Evolutionary conservation across 768 basidiomycete genomes (phyloP).

Genomic region (Russula earlei): DNA sequence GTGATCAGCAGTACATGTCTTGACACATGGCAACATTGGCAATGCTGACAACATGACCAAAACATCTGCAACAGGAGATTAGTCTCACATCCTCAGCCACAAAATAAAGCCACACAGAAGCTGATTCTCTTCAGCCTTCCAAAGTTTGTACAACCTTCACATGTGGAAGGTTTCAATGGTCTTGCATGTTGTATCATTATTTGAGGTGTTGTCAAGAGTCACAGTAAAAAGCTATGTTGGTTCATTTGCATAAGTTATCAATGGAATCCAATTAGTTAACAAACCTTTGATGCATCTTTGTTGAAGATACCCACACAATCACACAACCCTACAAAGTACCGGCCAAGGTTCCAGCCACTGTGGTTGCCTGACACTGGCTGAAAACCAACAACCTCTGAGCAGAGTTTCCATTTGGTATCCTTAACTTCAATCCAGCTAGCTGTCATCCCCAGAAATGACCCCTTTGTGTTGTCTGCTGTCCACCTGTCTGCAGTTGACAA

Average conservation of each 20-base stretch:
- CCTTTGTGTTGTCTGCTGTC: slow-evolving; percentile 21
- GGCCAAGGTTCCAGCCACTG: slow-evolving; percentile 24
- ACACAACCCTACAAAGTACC: slow-evolving; percentile 23
- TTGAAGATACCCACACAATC: slow-evolving; percentile 24
- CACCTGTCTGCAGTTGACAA: slow-evolving; percentile 18
- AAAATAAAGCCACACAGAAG: background rate
- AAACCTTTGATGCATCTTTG: slow-evolving; percentile 21
- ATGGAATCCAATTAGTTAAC: background rate
- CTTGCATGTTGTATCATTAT: background rate
- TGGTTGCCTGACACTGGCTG: slow-evolving; percentile 22
- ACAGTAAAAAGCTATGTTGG: background rate
- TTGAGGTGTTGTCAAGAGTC: background rate
- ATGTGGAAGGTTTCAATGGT: background rate
- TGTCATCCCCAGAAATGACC: slow-evolving; percentile 20
- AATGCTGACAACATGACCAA: background rate
- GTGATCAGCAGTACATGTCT: too few species aligned
- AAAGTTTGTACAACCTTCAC: background rate
- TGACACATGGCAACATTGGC: background rate
- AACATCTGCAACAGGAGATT: background rate
- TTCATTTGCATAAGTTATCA: background rate
- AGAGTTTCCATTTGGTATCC: slow-evolving; percentile 21
- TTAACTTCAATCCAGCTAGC: slow-evolving; percentile 22
- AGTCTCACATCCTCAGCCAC: too few species aligned
- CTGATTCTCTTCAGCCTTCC: background rate
- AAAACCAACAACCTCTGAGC: slow-evolving; percentile 23